Percentiles rank a stretch among this genome's conserved stretches.
These are phyloP conservation scores for Striga asiatica DNA, from an alignment of 257 asterid species.

Conservation along the genomic window DNA sequence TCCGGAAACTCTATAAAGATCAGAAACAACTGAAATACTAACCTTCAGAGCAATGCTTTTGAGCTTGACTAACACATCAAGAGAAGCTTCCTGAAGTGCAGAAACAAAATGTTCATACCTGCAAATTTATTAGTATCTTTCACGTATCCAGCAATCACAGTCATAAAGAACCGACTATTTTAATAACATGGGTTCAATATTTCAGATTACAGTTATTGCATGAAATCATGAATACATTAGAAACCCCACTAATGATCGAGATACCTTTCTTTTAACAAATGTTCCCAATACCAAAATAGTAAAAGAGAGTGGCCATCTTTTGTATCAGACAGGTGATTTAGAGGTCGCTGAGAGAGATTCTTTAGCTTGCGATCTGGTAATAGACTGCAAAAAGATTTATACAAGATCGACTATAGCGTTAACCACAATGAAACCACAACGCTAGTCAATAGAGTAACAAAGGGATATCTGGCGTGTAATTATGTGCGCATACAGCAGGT, in stretches of 20 bases:
- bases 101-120: slow-evolving; percentile 69
- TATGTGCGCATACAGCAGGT: not conserved
- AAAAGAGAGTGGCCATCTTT: slow-evolving; percentile 83
- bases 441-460: not conserved
- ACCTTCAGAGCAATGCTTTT: slow-evolving; percentile 94
- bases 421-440: not conserved
- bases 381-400: slow-evolving; percentile 39
- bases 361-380: slow-evolving; percentile 88
- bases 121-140: slow-evolving; percentile 15
- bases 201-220: not conserved
- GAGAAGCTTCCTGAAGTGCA: slow-evolving; percentile 86
- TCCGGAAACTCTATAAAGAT: not conserved
- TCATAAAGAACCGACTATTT: not conserved
- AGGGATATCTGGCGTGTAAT: not conserved
- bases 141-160: not conserved
- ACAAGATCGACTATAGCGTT: slow-evolving; percentile 13
- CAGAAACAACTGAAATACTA: slow-evolving; percentile 11
- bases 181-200: not conserved
- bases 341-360: slow-evolving; percentile 63
- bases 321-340: slow-evolving; percentile 69
- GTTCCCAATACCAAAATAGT: slow-evolving; percentile 96
- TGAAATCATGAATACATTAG: not conserved
- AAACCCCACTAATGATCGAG: not conserved
- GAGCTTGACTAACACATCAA: slow-evolving; percentile 63
- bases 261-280: slow-evolving; percentile 84